phyloP scores from a whole-genome alignment of 2,329 filamentous ascomycete genomes.

The Didymella segeticola region DNA sequence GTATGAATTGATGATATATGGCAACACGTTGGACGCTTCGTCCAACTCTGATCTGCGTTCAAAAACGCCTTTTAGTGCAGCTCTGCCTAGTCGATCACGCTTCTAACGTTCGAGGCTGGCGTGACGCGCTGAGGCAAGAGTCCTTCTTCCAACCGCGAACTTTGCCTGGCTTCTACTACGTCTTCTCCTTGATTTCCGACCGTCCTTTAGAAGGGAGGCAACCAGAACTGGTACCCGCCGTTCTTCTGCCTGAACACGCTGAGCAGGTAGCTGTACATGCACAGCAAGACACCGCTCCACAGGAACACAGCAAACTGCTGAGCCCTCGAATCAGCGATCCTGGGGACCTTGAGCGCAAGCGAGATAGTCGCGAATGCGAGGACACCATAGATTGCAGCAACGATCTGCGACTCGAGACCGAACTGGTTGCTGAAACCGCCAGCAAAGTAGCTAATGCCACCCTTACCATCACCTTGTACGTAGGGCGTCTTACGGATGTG shows the following conservation, averaged over 20 bases:
- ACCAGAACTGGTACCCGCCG: slow-evolving; percentile 88
- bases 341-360: slow-evolving; percentile 91
- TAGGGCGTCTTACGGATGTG: slow-evolving; percentile 97
- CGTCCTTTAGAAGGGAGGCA: slow-evolving; percentile 77
- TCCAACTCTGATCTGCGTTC: neutral
- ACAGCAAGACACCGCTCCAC: slow-evolving; percentile 78
- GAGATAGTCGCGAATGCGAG: slow-evolving; percentile 89
- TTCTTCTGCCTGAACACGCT: slow-evolving; percentile 97
- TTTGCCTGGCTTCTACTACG: neutral
- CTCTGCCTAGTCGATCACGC: neutral
- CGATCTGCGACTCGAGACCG: slow-evolving; percentile 92
- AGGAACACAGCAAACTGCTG: slow-evolving; percentile 84
- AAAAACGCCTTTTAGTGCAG: slow-evolving; percentile 10
- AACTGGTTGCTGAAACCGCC: slow-evolving; percentile 92
- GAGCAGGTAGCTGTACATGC: slow-evolving; percentile 91
- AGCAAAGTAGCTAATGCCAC: slow-evolving; percentile 89
- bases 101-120: neutral
- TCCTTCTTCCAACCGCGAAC: neutral
- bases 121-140: neutral
- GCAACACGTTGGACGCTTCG: slow-evolving; percentile 4
- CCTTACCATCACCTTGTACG: slow-evolving; percentile 81
- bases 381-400: slow-evolving; percentile 84
- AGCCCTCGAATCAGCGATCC: slow-evolving; percentile 75
- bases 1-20: slow-evolving; percentile 16
- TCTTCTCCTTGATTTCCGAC: neutral